Evolutionary conservation across 73 alveolate species (phyloP).

Genomic region (Uronychia setigera): DNA sequence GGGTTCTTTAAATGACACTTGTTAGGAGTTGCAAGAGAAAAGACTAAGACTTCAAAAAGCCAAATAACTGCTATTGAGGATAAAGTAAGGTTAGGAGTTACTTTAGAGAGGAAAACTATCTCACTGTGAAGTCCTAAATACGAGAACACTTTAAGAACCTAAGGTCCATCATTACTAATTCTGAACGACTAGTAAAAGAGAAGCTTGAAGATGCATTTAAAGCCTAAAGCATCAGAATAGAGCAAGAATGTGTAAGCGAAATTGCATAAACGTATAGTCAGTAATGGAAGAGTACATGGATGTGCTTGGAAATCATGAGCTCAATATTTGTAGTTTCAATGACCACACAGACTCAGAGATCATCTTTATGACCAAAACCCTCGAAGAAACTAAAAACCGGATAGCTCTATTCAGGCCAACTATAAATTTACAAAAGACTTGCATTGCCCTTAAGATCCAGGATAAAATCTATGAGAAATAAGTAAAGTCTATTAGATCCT

Average conservation of each 20-base stretch:
- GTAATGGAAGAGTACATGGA: background rate
- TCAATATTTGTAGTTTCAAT: background rate
- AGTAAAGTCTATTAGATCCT: background rate
- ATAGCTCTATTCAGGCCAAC: background rate
- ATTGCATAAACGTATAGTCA: background rate
- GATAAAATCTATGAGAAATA: background rate
- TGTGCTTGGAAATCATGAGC: background rate
- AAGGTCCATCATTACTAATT: background rate
- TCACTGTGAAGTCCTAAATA: background rate
- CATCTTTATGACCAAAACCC: background rate
- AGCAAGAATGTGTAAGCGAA: background rate
- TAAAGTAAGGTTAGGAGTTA: background rate
- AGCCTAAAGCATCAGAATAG: background rate
- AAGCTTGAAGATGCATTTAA: background rate
- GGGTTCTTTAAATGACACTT: background rate
- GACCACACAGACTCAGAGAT: background rate
- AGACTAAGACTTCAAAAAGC: background rate
- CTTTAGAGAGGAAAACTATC: background rate
- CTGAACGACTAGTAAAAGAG: background rate
- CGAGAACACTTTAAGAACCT: background rate
- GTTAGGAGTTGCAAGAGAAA: background rate
- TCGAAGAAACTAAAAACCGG: background rate
- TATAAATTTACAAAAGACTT: background rate
- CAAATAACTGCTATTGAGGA: background rate
- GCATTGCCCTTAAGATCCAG: background rate